A percentile compares a stretch with the other conserved stretches of the same genome.
Evolutionary conservation across 768 basidiomycete species (phyloP).

Genomic region (Podaxis rugospora): DNA sequence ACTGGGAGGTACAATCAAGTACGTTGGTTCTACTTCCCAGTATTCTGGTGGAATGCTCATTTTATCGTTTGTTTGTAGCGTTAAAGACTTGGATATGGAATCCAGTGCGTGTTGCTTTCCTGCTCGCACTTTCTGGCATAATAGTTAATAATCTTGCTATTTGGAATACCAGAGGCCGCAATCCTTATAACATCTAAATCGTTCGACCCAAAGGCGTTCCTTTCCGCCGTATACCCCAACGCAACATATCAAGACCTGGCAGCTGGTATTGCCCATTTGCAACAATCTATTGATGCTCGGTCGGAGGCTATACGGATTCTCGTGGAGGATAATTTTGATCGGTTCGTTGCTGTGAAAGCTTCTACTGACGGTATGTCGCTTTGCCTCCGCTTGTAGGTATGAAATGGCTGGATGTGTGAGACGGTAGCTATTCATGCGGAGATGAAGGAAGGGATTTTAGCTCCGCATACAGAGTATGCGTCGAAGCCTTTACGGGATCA

Average conservation of each 20-base stretch:
- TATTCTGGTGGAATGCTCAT: neutral
- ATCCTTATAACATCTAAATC: conserved; percentile 88
- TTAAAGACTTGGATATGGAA: conserved; percentile 70
- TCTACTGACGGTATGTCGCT: conserved; percentile 78
- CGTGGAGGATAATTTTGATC: conserved; percentile 97
- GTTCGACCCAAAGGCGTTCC: conserved; percentile 93
- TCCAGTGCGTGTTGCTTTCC: conserved; percentile 52
- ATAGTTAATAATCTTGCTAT: neutral
- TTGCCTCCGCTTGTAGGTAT: neutral
- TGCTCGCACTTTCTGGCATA: neutral
- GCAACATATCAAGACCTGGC: conserved; percentile 92
- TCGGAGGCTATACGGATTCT: conserved; percentile 93
- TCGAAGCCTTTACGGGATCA: conserved; percentile 79
- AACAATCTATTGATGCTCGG: conserved; percentile 79
- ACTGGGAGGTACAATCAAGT: conserved; percentile 63
- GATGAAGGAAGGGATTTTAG: conserved; percentile 87
- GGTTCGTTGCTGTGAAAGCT: conserved; percentile 96
- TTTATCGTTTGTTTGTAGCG: conserved; percentile 27
- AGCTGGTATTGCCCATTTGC: conserved; percentile 68
- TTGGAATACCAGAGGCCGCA: conserved; percentile 53
- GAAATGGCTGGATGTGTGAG: conserved; percentile 8
- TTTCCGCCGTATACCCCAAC: conserved; percentile 89
- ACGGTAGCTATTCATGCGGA: conserved; percentile 76
- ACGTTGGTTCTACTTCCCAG: conserved; percentile 21
- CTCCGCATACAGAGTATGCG: conserved; percentile 73